Base-by-base conservation (phyloP, 495 filamentous ascomycete species). In the Bacidia rubella region DNA sequence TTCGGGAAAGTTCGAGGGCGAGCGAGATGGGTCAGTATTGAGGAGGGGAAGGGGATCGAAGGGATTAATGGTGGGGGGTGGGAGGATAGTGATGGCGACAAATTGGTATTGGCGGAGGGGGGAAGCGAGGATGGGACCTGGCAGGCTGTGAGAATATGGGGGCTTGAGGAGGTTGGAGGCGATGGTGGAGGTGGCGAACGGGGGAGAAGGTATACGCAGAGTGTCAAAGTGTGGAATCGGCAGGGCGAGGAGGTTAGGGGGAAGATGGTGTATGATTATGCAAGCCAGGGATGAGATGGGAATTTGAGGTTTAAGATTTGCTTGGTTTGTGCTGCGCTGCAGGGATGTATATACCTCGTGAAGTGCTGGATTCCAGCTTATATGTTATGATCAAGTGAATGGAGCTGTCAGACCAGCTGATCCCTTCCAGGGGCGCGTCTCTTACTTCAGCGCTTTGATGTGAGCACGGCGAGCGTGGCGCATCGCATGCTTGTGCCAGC, bases 181-280 rank as follows among this genome's bases (percentile, higher is more conserved):
- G 61, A 74, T 67, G n/a, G n/a, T n/a, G n/a, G n/a, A n/a, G n/a
- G n/a, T n/a, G n/a, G n/a, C n/a, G n/a, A n/a, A n/a, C n/a, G 29
- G 29, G 29, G 15, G 29, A 68, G 83, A 52, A 67, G 71, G 45
- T 75, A 86, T 58, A 69, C 69, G 20, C 49, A 77, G 51, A 74
- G 74, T 20, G 62, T 80, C 19, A 66, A 79, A 10, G 65, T 79
- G n/a, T 70, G 26, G 44, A 54, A 63, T 20, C 83, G 82, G 72
- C 74, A 68, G 0, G 60, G 61, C 2, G 66, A 77, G 68, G 66
- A 69, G 44, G 66, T 74, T 49, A 70, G 66, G 56, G 68, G 76
- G 47, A 73, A 69, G 66, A 63, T 87, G 64, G 73, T 86, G 12
- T 87, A 85, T 62, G 76, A 86, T 60, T 84, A 39, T 25, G 47